Evolutionary conservation across 805 yeast species (phyloP).

Genomic region (Yarrowia sp.): DNA sequence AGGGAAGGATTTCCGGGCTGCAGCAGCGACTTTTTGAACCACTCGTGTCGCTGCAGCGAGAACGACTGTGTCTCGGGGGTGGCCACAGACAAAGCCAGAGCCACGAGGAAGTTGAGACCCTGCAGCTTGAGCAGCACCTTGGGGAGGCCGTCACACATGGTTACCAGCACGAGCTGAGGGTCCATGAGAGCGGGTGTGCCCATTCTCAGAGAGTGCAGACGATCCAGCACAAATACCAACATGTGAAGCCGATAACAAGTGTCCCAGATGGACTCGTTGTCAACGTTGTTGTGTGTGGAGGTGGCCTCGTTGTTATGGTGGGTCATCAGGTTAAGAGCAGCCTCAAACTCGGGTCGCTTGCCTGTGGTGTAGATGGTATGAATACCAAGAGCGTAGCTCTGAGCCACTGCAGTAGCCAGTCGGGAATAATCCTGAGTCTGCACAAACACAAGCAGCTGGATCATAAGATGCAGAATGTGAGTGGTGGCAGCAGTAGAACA

Average conservation of each 20-base stretch:
- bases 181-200: constrained; percentile 21
- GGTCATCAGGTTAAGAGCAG: constrained; percentile 3
- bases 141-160: constrained; percentile 11
- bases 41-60: constrained; percentile 12
- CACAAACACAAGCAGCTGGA: constrained; percentile 37
- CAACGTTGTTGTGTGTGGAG: constrained; percentile 1
- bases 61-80: constrained; percentile 17
- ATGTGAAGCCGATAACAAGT: constrained; percentile 31
- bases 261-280: constrained; percentile 27
- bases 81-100: constrained; percentile 20
- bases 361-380: not conserved
- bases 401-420: constrained; percentile 41
- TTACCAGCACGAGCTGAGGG: constrained; percentile 18
- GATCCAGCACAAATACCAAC: constrained; percentile 27
- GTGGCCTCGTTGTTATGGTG: constrained; percentile 11
- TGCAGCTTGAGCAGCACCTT: constrained; percentile 8
- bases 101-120: constrained; percentile 15
- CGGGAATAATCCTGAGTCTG: constrained; percentile 36
- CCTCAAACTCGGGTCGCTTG: constrained; percentile 17
- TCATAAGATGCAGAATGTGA: constrained; percentile 36
- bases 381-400: constrained; percentile 29
- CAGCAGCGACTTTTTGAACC: constrained; percentile 10
- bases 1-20: constrained; percentile 24
- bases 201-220: constrained; percentile 26
- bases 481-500: constrained; percentile 28